Conservation (phyloP, 352 stramenopile species). For the Phytophthora capsici region DNA sequence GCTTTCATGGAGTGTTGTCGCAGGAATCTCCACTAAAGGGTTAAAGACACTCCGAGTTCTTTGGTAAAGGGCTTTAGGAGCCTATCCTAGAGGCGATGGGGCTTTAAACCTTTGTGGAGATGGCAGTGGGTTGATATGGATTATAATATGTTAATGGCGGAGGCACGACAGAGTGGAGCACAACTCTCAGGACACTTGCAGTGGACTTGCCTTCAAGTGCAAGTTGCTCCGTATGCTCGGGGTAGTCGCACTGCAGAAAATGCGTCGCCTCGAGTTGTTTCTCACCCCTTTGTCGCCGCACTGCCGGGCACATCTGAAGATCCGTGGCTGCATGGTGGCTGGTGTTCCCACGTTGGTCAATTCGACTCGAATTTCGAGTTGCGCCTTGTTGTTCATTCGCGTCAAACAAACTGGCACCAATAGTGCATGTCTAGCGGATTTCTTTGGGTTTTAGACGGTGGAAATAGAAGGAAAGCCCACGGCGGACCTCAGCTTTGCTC, state of each 20-base stretch:
- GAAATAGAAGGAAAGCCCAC: background rate
- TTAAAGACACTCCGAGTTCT: too few species aligned
- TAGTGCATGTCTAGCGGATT: constrained; percentile 1
- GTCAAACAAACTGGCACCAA: constrained; percentile 4
- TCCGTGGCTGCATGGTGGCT: background rate
- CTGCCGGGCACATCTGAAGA: constrained; percentile 9
- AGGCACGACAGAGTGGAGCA: background rate
- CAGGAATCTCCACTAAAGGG: constrained; percentile 19
- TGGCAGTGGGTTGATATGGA: background rate
- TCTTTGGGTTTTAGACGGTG: background rate
- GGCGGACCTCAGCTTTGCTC: background rate
- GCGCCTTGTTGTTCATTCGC: constrained; percentile 8
- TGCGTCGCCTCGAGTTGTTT: background rate
- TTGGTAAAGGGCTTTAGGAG: constrained; percentile 3
- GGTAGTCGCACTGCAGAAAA: background rate
- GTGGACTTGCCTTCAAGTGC: constrained; percentile 20
- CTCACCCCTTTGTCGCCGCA: background rate
- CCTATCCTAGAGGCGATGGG: constrained; percentile 6
- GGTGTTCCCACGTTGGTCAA: background rate
- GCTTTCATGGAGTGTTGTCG: constrained; percentile 22
- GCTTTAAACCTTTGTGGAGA: background rate
- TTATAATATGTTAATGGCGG: too few species aligned
- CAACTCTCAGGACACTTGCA: background rate
- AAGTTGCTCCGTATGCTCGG: constrained; percentile 8
- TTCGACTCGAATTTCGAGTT: background rate